phyloP scores from a whole-genome alignment of 768 basidiomycete species.

The Pleurotus eryngii region DNA sequence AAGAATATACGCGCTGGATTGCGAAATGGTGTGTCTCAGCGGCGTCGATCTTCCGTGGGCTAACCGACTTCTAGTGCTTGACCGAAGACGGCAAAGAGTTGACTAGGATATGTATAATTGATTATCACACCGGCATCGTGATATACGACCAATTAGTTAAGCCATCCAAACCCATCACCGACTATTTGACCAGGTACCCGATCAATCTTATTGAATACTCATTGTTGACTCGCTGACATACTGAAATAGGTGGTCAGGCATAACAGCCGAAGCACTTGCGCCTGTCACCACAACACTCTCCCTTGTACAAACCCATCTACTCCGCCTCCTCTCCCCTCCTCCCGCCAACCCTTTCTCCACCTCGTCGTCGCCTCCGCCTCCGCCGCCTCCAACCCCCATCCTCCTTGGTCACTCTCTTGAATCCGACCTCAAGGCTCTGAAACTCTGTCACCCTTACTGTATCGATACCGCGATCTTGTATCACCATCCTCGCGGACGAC shows the following conservation, averaged over 20 bases:
- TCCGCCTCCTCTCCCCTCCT: conserved; percentile 56
- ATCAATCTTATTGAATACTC: not conserved
- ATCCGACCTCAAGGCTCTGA: conserved; percentile 87
- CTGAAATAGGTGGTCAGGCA: conserved; percentile 79
- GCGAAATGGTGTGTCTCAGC: conserved; percentile 81
- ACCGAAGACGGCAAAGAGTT: conserved; percentile 90
- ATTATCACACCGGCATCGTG: conserved; percentile 66
- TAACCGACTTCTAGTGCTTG: conserved; percentile 54
- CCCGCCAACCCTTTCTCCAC: conserved; percentile 42
- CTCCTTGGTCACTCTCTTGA: conserved; percentile 95
- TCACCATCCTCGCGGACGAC: conserved; percentile 91
- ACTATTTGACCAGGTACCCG: conserved; percentile 85
- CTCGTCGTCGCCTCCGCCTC: conserved; percentile 16
- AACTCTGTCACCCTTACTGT: conserved; percentile 79
- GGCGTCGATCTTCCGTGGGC: not conserved
- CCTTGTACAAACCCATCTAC: conserved; percentile 71
- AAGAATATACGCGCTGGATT: conserved; percentile 84
- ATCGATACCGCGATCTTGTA: conserved; percentile 90
- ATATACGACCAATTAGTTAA: conserved; percentile 90
- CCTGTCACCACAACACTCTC: conserved; percentile 74
- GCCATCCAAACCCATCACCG: conserved; percentile 76
- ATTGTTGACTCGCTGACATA: not conserved
- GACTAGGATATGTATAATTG: conserved; percentile 80
- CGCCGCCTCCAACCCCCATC: conserved; percentile 58
- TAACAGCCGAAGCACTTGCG: conserved; percentile 71